These are phyloP conservation scores for Paracoccidioides brasiliensis DNA, from an alignment of 2,329 filamentous ascomycete genomes.

Conservation along the genomic window DNA sequence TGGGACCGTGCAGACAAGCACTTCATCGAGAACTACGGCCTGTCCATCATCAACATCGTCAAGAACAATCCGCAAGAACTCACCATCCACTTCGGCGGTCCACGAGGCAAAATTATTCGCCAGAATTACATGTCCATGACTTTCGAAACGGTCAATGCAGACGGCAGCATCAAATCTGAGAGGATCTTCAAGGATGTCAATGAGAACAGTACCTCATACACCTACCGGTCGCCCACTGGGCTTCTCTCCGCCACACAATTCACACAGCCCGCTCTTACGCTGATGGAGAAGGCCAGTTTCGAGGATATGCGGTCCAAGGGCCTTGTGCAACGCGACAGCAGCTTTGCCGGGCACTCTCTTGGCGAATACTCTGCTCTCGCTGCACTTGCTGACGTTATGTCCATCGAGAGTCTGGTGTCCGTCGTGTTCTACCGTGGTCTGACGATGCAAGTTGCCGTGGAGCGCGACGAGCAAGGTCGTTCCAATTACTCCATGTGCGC, in stretches of 20 bases:
- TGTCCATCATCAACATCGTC: slow-evolving; percentile 97
- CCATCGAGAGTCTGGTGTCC: slow-evolving; percentile 95
- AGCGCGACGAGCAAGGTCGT: slow-evolving; percentile 81
- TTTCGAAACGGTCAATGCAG: slow-evolving; percentile 89
- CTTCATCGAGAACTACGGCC: slow-evolving; percentile 96
- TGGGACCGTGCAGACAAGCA: slow-evolving; percentile 98
- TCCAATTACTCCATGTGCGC: slow-evolving; percentile 99
- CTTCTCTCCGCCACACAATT: slow-evolving; percentile 95
- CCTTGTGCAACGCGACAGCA: slow-evolving; percentile 88
- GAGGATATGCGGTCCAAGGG: slow-evolving; percentile 98
- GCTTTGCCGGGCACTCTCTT: slow-evolving; percentile 92
- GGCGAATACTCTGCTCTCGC: slow-evolving; percentile 97
- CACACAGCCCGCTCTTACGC: slow-evolving; percentile 88
- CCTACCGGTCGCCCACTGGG: slow-evolving; percentile 87
- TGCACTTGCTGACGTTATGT: slow-evolving; percentile 94
- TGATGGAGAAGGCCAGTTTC: slow-evolving; percentile 99
- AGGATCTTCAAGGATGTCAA: slow-evolving; percentile 98
- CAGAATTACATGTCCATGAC: slow-evolving; percentile 99
- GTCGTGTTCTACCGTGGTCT: slow-evolving; percentile 98
- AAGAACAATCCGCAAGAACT: slow-evolving; percentile 99
- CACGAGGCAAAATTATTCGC: slow-evolving; percentile 90
- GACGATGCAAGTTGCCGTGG: slow-evolving; percentile 98
- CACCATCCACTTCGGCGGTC: slow-evolving; percentile 94
- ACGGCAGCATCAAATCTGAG: slow-evolving; percentile 92
- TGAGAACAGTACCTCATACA: slow-evolving; percentile 89